Percentiles rank a stretch among this genome's conserved stretches.
Evolutionary conservation across 495 filamentous ascomycete species (phyloP).

Genomic region (Lindgomyces ingoldianus): DNA sequence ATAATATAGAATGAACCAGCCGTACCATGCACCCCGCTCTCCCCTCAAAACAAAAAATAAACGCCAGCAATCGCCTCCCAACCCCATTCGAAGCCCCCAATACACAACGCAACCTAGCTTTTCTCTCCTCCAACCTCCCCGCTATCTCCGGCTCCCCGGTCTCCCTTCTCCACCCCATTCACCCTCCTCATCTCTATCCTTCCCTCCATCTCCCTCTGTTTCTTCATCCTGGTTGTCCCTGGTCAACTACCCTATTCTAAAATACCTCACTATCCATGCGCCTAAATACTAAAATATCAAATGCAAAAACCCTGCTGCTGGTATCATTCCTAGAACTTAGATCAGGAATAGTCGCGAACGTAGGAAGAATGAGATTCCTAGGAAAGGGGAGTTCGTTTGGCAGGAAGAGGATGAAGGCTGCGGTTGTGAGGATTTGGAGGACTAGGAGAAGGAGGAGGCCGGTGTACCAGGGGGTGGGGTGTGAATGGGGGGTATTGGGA

Average conservation of each 20-base stretch:
- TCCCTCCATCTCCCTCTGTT: neutral
- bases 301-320: slow-evolving; percentile 11
- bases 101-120: neutral
- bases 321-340: slow-evolving; percentile 18
- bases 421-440: slow-evolving; percentile 18
- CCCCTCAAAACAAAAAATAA: too few relatives aligned
- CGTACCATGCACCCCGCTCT: too few relatives aligned
- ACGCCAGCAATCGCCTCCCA: neutral
- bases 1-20: too few relatives aligned
- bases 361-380: slow-evolving; percentile 19
- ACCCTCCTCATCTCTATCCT: neutral
- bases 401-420: slow-evolving; percentile 15
- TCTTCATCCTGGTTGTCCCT: neutral
- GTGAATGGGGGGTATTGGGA: slow-evolving; percentile 7
- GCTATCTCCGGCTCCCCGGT: neutral
- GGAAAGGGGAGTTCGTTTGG: slow-evolving; percentile 12
- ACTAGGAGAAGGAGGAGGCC: slow-evolving; percentile 17
- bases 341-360: slow-evolving; percentile 24
- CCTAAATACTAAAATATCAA: slow-evolving; percentile 14
- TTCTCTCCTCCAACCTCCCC: neutral
- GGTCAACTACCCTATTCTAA: neutral
- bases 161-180: neutral
- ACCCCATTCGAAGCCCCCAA: neutral
- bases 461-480: slow-evolving; percentile 18
- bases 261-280: neutral